phyloP scores from a whole-genome alignment of 805 yeast genomes.

The Saccharomycopsis babjevae region DNA sequence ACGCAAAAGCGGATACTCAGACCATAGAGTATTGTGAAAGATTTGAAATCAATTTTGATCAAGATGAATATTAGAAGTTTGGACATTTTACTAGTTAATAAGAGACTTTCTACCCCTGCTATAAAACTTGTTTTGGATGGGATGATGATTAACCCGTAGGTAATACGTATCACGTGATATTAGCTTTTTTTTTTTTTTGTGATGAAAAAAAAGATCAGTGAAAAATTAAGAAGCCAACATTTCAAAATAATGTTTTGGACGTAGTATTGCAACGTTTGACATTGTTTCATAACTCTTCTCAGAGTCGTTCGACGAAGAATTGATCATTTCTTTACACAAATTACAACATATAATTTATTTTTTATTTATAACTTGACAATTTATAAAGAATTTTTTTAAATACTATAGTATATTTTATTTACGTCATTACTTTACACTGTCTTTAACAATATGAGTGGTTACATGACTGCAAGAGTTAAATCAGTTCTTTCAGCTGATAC shows the following conservation, averaged over 20 bases:
- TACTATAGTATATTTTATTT: background rate
- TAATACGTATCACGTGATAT: background rate
- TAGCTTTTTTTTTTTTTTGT: background rate
- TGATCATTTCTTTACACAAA: background rate
- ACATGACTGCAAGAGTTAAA: constrained; percentile 52
- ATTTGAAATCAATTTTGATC: constrained; percentile 9
- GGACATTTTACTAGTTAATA: too few species aligned
- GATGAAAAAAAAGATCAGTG: background rate
- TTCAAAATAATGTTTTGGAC: background rate
- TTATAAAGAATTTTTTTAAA: background rate
- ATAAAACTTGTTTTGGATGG: too few species aligned
- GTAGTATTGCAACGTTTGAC: background rate
- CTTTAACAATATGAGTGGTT: constrained; percentile 1
- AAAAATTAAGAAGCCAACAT: constrained; percentile 26
- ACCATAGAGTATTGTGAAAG: constrained; percentile 27
- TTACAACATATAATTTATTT: background rate
- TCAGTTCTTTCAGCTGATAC: constrained; percentile 66
- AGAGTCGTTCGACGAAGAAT: too few species aligned
- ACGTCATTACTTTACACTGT: background rate
- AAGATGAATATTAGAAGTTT: background rate
- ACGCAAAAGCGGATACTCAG: constrained; percentile 31
- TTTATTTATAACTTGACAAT: background rate
- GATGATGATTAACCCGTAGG: too few species aligned
- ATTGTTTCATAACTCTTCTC: background rate
- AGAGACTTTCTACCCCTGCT: too few species aligned